Conservation (phyloP, 306 rosid genomes). For the Datisca glomerata region DNA sequence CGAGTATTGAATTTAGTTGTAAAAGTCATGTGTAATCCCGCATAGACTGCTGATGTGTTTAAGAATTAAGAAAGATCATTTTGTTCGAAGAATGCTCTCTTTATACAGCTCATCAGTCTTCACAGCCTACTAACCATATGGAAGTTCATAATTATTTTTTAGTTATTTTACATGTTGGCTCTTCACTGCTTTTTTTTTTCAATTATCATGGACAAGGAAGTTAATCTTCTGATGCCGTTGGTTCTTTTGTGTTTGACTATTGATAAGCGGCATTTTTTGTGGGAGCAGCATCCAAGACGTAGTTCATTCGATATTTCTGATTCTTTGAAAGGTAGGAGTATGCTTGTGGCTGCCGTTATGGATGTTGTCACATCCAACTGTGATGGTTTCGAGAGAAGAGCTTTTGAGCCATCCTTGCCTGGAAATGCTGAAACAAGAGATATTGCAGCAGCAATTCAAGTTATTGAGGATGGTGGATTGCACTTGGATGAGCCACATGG, state of each 20-base stretch:
- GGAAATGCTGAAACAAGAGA: conserved; percentile 73
- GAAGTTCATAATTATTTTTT: too few species aligned
- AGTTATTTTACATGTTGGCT: too few species aligned
- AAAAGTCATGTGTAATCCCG: too few species aligned
- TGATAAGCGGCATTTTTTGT: conserved; percentile 25
- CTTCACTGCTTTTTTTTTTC: too few species aligned
- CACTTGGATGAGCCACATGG: conserved; percentile 56
- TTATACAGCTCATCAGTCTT: too few species aligned
- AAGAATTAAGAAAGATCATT: too few species aligned
- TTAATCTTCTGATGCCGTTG: too few species aligned
- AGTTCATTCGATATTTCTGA: conserved; percentile 69
- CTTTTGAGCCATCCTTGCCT: conserved; percentile 61
- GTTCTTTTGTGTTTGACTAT: neutral
- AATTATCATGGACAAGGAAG: too few species aligned
- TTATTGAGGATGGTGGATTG: conserved; percentile 84
- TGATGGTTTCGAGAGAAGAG: conserved; percentile 39
- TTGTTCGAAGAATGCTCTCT: too few species aligned
- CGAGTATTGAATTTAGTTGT: too few species aligned
- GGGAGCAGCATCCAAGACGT: conserved; percentile 67
- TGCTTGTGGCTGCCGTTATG: conserved; percentile 98
- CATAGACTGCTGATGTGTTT: too few species aligned
- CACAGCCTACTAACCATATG: too few species aligned
- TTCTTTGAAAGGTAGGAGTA: conserved; percentile 89
- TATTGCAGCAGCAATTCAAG: conserved; percentile 81
- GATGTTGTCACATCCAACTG: conserved; percentile 86